A percentile compares a stretch with the other conserved stretches of the same genome.
Conservation (phyloP, 164 flowering plant species). For the Vitis amurensis region DNA sequence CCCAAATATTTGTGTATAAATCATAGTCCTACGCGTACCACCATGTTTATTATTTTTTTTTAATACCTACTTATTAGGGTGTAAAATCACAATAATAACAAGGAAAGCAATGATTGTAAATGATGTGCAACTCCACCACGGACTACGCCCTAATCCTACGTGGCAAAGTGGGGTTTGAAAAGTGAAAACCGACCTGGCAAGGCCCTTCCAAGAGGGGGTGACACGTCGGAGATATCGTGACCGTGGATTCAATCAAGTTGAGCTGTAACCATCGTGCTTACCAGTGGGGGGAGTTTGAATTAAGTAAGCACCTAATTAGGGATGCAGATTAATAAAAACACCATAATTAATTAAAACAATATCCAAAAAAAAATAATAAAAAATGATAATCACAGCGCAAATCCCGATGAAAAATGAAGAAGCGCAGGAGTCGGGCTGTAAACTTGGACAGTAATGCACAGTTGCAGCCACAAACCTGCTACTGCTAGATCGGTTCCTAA, state of each 20-base stretch:
- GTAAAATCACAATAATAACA: too few species aligned
- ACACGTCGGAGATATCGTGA: constrained; percentile 24
- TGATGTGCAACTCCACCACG: neutral
- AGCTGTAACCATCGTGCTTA: constrained; percentile 55
- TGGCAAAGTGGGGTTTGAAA: constrained; percentile 15
- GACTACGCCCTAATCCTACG: constrained; percentile 15
- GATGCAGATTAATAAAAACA: neutral
- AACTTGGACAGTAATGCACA: constrained; percentile 57
- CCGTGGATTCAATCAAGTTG: constrained; percentile 21
- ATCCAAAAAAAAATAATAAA: constrained; percentile 1
- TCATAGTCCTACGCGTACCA: too few species aligned
- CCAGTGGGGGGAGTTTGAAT: constrained; percentile 17
- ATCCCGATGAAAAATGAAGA: constrained; percentile 28
- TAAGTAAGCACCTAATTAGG: neutral
- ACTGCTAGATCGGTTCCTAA: constrained; percentile 70
- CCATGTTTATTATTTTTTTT: too few species aligned
- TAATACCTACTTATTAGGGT: too few species aligned
- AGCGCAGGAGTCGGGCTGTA: constrained; percentile 35
- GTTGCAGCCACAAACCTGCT: constrained; percentile 68
- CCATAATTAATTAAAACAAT: neutral
- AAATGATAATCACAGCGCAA: neutral
- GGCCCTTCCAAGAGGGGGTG: neutral
- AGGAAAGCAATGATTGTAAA: too few species aligned
- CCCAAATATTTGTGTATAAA: too few species aligned
- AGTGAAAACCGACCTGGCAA: constrained; percentile 11